Base-by-base conservation (phyloP, 2,329 filamentous ascomycete species). In the Penicillium aurantiogriseum region DNA sequence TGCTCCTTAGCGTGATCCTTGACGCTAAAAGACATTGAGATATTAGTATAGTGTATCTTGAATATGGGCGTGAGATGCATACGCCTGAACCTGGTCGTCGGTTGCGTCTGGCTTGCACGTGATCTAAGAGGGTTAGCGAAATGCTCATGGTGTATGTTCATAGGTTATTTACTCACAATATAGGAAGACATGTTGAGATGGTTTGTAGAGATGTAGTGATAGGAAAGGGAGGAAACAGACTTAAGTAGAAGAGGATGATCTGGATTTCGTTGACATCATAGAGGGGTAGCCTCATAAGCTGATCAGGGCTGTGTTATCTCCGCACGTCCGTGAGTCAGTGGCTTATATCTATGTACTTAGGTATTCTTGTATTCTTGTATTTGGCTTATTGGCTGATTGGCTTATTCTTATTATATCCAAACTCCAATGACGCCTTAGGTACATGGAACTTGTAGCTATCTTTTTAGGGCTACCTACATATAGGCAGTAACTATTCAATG, bases 251-350 rank as follows among this genome's bases (percentile, higher is more conserved):
- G 35, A 19, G 23, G 11, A 27, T 23, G 11, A 17, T 11, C 35
- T 38, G 35, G 17, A 33, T 8, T 35, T 35, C 13, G 35, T 23
- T 57, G 44, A 57, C 54, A 57, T 57, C 54, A 56, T 56, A 56
- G 54, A 56, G 54, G 54, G 54, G 54, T 56, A 56, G 42, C 17
- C 27, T 17, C 25, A 23, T 51, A 51, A 44, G 38, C 49, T 25
- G 49, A 51, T 43, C 38, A 43, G 10, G 49, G 38, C 39, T 40
- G 44, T 47, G 44, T 45, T 42, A 39, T 51, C 54, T 45, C 53
- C 51, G 43, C 51, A 38, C 35, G 35, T 25, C 44, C 23, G 25
- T 44, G 23, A 44, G 19, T 25, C 19, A 25, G 44, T 31, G 42
- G 15, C 11, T 44, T 35, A 35, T 35, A 33, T 10, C 9, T 10